These are phyloP conservation scores for Moricandia moricandioides DNA, from an alignment of 345 rosid species.

Conservation along the genomic window DNA sequence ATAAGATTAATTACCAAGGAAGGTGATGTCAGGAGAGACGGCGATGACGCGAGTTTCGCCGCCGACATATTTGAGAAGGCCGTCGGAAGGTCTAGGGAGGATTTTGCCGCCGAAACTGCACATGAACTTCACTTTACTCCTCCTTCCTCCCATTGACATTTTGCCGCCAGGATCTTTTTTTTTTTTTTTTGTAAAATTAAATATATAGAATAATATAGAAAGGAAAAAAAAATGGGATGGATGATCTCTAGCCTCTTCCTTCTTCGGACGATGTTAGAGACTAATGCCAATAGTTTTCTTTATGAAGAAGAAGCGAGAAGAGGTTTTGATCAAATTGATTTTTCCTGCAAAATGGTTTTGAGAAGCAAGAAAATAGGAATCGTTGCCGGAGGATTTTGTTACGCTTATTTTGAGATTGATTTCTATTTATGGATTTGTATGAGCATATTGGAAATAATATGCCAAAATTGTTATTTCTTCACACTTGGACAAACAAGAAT, in stretches of 20 bases:
- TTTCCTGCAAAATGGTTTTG: background rate
- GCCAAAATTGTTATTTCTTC: background rate
- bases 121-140: constrained; percentile 57
- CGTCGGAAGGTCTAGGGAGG: constrained; percentile 61
- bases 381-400: background rate
- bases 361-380: constrained; percentile 7
- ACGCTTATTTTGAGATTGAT: background rate
- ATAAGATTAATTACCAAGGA: constrained; percentile 49
- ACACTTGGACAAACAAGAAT: background rate
- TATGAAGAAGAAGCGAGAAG: constrained; percentile 23
- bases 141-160: constrained; percentile 23
- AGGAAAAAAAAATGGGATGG: background rate
- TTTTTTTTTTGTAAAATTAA: background rate
- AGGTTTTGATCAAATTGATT: constrained; percentile 24
- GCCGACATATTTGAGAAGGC: constrained; percentile 78
- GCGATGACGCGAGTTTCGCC: constrained; percentile 89
- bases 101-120: constrained; percentile 94
- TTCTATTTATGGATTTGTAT: constrained; percentile 10
- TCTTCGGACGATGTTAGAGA: constrained; percentile 4
- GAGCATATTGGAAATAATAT: background rate
- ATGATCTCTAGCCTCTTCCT: constrained; percentile 23
- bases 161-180: background rate
- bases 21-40: constrained; percentile 50
- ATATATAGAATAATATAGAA: background rate
- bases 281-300: background rate